These are phyloP conservation scores for Bjerkandera adusta DNA, from an alignment of 1,284 basidiomycete species.

Conservation along the genomic window DNA sequence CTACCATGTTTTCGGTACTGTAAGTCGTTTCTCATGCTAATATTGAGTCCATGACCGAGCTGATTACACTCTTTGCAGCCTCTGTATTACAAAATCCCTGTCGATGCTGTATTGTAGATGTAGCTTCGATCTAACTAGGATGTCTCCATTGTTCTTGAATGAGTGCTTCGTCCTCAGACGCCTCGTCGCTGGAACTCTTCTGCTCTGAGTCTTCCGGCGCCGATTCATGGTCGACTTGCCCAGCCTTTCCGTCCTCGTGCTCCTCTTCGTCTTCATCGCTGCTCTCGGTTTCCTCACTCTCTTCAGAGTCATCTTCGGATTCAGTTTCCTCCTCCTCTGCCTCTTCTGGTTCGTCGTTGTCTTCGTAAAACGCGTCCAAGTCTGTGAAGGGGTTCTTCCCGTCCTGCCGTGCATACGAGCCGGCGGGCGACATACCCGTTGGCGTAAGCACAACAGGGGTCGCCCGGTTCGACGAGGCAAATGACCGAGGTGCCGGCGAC, in stretches of 20 bases:
- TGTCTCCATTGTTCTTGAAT: slow-evolving; percentile 13
- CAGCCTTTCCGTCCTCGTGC: slow-evolving; percentile 26
- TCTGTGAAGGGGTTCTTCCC: slow-evolving; percentile 52
- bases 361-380: slow-evolving; percentile 69
- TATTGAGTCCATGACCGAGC: slow-evolving; percentile 1
- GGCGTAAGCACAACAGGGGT: slow-evolving; percentile 55
- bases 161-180: slow-evolving; percentile 17
- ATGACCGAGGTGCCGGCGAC: slow-evolving; percentile 21
- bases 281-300: slow-evolving; percentile 31
- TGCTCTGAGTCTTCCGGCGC: slow-evolving; percentile 26
- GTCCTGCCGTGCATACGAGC: slow-evolving; percentile 35
- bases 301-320: slow-evolving; percentile 27
- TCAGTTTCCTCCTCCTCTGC: slow-evolving; percentile 31
- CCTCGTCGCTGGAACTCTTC: slow-evolving; percentile 31
- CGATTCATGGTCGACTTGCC: slow-evolving; percentile 15
- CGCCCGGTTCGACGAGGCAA: slow-evolving; percentile 21
- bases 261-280: slow-evolving; percentile 45
- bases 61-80: slow-evolving; percentile 40
- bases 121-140: slow-evolving; percentile 16
- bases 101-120: slow-evolving; percentile 43
- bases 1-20: slow-evolving; percentile 75
- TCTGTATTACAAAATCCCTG: slow-evolving; percentile 64
- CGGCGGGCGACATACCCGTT: slow-evolving; percentile 40
- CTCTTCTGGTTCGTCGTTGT: slow-evolving; percentile 26
- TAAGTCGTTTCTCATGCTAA: slow-evolving; percentile 31